Evolutionary conservation across 192 early-diverging fungal genomes (phyloP).

Genomic region (Linnemannia zychae): DNA sequence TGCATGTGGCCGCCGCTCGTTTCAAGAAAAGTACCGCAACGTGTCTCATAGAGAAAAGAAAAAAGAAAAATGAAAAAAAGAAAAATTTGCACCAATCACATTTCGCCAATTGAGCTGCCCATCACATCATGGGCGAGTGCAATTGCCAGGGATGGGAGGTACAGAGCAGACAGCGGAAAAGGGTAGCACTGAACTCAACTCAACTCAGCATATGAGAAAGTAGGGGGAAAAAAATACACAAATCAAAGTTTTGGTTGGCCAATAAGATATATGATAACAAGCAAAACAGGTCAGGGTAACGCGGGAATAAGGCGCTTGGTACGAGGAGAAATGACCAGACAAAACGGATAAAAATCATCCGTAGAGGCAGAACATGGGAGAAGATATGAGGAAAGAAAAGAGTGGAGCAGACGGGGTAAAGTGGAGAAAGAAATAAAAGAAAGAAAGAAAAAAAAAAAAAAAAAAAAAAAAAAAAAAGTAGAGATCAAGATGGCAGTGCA

Average conservation of each 20-base stretch:
- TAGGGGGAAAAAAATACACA: background rate
- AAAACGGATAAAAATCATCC: conserved; percentile 5
- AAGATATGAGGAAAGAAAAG: background rate
- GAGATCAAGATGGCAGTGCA: background rate
- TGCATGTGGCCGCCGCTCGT: background rate
- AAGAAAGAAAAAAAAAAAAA: background rate
- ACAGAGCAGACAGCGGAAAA: background rate
- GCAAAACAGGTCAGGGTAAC: background rate
- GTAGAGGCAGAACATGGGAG: background rate
- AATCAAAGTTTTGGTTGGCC: background rate
- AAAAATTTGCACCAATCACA: conserved; percentile 5
- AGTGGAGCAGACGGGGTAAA: too few species aligned
- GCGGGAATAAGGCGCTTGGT: background rate
- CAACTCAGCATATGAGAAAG: conserved; percentile 6
- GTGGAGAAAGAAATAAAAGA: background rate
- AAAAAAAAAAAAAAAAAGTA: conserved; percentile 11
- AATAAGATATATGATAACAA: background rate
- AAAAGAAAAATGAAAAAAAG: background rate
- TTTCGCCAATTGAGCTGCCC: background rate
- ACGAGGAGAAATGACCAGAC: background rate
- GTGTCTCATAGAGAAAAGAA: background rate
- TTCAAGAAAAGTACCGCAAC: background rate
- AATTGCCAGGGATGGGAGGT: background rate
- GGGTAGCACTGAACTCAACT: background rate
- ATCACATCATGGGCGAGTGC: background rate